Base-by-base conservation (phyloP, 306 rosid species). In the Morella rubra region DNA sequence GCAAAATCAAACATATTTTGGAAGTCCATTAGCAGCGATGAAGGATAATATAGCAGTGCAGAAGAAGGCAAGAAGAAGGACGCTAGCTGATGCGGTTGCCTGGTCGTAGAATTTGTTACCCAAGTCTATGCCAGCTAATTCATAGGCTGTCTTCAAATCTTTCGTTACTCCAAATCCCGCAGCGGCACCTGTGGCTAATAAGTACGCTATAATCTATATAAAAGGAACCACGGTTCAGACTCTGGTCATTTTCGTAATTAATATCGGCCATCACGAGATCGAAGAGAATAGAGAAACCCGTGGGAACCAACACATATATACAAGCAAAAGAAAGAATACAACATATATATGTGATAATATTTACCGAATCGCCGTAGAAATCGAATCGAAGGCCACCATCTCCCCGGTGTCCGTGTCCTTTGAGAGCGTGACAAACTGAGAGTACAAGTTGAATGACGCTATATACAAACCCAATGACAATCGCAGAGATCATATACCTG, bases 321-420 rank as follows among this genome's bases (percentile, higher is more conserved):
- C 42, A 24, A 11, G 6, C 44, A 16, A 62, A 61, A 64, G 22
- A 65, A 41, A 64, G 3, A 7, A 8, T 41, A 40, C 41, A 16
- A 40, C 41, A 16, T 40, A 5, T 2, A 20, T 20, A 5, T 19
- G 9, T 65, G 64, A 24, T 64, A 60, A 60, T 8, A 41, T 18
- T 3, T 75, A 92, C 97, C 93, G 89, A 87, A 70, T 89, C 96
- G 41, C 93, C 92, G 53, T 72, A 90, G 79, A 92, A 92, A 50
- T 89, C 87, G 71, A 90, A 72, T 0, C 85, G 20, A 49, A 79
- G 62, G 64, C 81, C 77, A 55, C 62, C 73, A 6, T 79, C 54
- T 8, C 86, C 80, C 0, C 61, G 16, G 1, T 81, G 61, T 8
- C 78, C 84, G 20, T 80, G 81, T 67, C 83, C 78, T 24, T 76